These are phyloP conservation scores for Oxyria digyna DNA, from an alignment of 148 eudicot species.

Conservation along the genomic window DNA sequence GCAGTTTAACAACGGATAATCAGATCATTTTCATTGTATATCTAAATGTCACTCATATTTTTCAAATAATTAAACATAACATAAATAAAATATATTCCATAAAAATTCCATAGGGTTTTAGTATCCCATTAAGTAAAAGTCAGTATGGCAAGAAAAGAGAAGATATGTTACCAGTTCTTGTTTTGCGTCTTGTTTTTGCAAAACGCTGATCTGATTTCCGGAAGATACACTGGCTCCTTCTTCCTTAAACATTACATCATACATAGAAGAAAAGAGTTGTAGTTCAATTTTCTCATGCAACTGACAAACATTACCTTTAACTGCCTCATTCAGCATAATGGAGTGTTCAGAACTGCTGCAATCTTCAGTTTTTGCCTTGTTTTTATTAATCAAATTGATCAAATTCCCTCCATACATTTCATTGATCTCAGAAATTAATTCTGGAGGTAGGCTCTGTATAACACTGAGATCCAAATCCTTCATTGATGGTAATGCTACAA, in stretches of 20 bases:
- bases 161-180: slow-evolving; percentile 24
- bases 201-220: slow-evolving; percentile 9
- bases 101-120: background rate
- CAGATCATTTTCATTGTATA: background rate
- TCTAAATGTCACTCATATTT: background rate
- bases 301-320: slow-evolving; percentile 21
- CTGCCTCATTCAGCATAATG: slow-evolving; percentile 13
- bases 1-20: background rate
- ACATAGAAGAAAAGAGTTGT: background rate
- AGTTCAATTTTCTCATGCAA: background rate
- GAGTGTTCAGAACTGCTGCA: slow-evolving; percentile 5
- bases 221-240: slow-evolving; percentile 9
- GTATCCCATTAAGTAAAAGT: background rate
- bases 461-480: slow-evolving; percentile 78
- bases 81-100: background rate
- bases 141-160: background rate
- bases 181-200: slow-evolving; percentile 10
- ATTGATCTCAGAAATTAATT: slow-evolving; percentile 68
- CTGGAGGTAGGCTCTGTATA: slow-evolving; percentile 73
- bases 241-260: slow-evolving; percentile 12
- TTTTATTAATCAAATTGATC: slow-evolving; percentile 34
- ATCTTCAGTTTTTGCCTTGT: slow-evolving; percentile 27
- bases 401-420: slow-evolving; percentile 67
- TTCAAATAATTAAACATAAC: background rate
- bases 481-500: slow-evolving; percentile 45